phyloP scores from a whole-genome alignment of 1,284 basidiomycete species.

The Heterobasidion annosum region DNA sequence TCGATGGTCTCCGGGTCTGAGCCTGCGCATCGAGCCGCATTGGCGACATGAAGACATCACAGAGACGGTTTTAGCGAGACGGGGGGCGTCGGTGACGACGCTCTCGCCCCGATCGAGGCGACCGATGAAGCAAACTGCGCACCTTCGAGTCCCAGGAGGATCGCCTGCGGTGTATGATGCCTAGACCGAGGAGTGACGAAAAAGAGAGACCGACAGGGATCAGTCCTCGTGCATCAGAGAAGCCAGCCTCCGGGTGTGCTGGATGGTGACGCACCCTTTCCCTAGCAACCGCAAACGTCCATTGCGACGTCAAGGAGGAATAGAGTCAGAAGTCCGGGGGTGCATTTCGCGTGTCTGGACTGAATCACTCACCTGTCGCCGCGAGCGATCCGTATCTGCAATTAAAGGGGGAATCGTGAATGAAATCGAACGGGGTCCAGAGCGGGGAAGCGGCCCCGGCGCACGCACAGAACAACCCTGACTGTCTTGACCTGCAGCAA shows the following conservation, averaged over 20 bases:
- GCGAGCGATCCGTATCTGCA: conserved; percentile 68
- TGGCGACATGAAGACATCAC: too few relatives aligned
- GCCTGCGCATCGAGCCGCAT: conserved; percentile 23
- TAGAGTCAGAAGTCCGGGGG: background rate
- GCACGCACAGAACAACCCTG: conserved; percentile 75
- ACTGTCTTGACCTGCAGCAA: conserved; percentile 55
- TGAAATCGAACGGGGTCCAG: too few relatives aligned
- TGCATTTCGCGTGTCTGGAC: background rate
- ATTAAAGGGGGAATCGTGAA: background rate
- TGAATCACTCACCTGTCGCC: conserved; percentile 48
- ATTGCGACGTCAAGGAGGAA: conserved; percentile 1
- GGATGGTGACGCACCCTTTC: conserved; percentile 51
- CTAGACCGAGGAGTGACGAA: conserved; percentile 27
- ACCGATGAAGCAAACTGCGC: conserved; percentile 4
- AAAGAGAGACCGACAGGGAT: conserved; percentile 1
- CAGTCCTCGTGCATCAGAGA: conserved; percentile 3
- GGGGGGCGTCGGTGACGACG: too few relatives aligned
- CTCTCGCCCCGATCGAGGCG: too few relatives aligned
- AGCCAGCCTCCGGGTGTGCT: conserved; percentile 1
- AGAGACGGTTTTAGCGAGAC: too few relatives aligned
- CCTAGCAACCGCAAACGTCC: conserved; percentile 36
- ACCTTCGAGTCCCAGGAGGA: conserved; percentile 87
- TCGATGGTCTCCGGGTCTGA: conserved; percentile 84
- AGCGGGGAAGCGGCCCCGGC: background rate
- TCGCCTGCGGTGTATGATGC: conserved; percentile 91